A percentile compares a stretch with the other conserved stretches of the same genome.
Conservation (phyloP, 2,329 filamentous ascomycete genomes). For the Ophiostoma sp. region DNA sequence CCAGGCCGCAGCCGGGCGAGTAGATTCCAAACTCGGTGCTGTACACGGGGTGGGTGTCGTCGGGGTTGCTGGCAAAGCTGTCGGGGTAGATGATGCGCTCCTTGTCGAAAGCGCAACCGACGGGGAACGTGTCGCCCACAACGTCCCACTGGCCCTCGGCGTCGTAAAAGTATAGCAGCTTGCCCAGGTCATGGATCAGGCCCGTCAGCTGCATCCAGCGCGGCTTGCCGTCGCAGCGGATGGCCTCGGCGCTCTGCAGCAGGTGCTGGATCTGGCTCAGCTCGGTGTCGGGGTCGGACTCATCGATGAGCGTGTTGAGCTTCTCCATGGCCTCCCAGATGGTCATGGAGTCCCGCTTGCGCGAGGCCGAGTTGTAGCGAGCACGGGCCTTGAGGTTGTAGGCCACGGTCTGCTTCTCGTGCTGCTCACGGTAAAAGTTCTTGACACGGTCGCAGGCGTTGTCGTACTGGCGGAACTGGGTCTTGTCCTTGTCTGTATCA, state of each 20-base stretch:
- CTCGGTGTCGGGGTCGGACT: conserved; percentile 83
- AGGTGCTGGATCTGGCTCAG: conserved; percentile 87
- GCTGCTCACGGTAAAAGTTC: conserved; percentile 73
- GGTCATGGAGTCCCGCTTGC: conserved; percentile 64
- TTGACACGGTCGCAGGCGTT: conserved; percentile 79
- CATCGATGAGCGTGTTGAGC: conserved; percentile 84
- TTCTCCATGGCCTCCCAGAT: conserved; percentile 92
- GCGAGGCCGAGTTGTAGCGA: conserved; percentile 59
- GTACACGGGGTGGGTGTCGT: conserved; percentile 66
- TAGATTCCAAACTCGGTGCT: conserved; percentile 76
- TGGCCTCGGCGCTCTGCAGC: conserved; percentile 82
- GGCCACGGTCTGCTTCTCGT: conserved; percentile 67
- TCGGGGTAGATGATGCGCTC: conserved; percentile 73
- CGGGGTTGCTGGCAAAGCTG: conserved; percentile 72
- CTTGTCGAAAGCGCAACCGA: conserved; percentile 66
- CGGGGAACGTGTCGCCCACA: conserved; percentile 78
- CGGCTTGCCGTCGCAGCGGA: conserved; percentile 76
- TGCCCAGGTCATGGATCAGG: conserved; percentile 74
- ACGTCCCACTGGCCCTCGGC: conserved; percentile 91
- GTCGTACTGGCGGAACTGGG: conserved; percentile 62
- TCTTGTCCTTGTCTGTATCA: conserved; percentile 35
- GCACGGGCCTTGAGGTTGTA: conserved; percentile 81
- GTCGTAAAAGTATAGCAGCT: conserved; percentile 73
- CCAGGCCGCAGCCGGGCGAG: conserved; percentile 68
- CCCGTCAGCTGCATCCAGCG: conserved; percentile 77